A percentile compares a stretch with the other conserved stretches of the same genome.
Conservation (phyloP, 148 eudicot genomes). For the Fagopyrum esculentum region DNA sequence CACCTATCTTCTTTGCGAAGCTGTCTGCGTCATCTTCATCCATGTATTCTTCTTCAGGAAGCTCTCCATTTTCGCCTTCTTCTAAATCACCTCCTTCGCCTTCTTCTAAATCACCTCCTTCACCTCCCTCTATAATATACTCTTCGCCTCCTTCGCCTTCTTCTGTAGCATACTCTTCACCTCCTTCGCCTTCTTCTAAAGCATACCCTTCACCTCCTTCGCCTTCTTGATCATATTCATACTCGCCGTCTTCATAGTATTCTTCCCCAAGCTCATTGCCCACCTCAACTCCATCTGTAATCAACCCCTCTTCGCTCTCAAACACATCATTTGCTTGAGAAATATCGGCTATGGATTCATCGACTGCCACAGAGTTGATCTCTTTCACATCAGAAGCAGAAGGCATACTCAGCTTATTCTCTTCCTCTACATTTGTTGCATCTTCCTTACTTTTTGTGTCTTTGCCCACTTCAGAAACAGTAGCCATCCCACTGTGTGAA, state of each 20-base stretch:
- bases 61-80: slow-evolving; percentile 53
- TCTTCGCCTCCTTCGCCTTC: slow-evolving; percentile 46
- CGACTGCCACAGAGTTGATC: slow-evolving; percentile 30
- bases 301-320: slow-evolving; percentile 35
- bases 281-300: slow-evolving; percentile 21
- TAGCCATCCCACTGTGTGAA: slow-evolving; percentile 13
- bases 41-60: slow-evolving; percentile 27
- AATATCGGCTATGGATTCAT: background rate
- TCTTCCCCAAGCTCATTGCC: slow-evolving; percentile 1
- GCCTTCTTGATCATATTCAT: slow-evolving; percentile 22
- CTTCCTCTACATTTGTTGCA: slow-evolving; percentile 14
- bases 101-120: slow-evolving; percentile 23
- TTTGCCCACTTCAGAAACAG: slow-evolving; percentile 19
- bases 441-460: slow-evolving; percentile 8
- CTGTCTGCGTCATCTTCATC: slow-evolving; percentile 44
- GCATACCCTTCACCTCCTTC: slow-evolving; percentile 39
- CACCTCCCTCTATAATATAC: no score
- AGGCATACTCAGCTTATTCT: slow-evolving; percentile 22
- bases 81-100: slow-evolving; percentile 64
- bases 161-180: slow-evolving; percentile 46
- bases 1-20: slow-evolving; percentile 83
- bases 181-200: slow-evolving; percentile 21
- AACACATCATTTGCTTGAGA: slow-evolving; percentile 14
- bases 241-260: background rate
- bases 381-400: slow-evolving; percentile 33